phyloP scores from a whole-genome alignment of 768 basidiomycete species.

The Trametes cinnabarina region DNA sequence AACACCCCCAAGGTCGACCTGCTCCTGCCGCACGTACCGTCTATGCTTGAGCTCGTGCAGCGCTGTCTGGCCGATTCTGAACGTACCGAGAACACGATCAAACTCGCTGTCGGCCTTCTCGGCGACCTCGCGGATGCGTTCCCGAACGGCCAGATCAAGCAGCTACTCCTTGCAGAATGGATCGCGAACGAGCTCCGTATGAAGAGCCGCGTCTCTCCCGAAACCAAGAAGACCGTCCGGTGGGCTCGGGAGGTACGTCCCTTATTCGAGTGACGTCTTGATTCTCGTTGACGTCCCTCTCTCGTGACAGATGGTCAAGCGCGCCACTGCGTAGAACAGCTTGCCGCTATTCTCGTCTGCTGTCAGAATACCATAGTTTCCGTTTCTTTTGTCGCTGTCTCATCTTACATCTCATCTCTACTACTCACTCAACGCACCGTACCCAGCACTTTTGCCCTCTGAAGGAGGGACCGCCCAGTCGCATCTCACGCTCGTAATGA shows the following conservation, averaged over 20 bases:
- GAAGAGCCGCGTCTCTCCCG: conserved; percentile 68
- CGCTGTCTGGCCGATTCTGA: conserved; percentile 80
- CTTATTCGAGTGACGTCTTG: not conserved
- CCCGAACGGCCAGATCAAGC: conserved; percentile 78
- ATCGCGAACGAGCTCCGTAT: conserved; percentile 67
- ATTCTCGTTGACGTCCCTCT: not conserved
- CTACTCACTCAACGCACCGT: conserved; percentile 19
- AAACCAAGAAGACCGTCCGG: conserved; percentile 85
- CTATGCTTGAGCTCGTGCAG: conserved; percentile 79
- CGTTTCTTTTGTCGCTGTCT: conserved; percentile 1
- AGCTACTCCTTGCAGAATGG: conserved; percentile 77
- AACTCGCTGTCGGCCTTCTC: conserved; percentile 78
- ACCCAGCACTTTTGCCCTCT: conserved; percentile 26
- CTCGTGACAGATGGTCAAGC: conserved; percentile 66
- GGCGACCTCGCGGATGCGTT: conserved; percentile 93
- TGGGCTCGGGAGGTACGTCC: conserved; percentile 87
- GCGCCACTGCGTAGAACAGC: conserved; percentile 62
- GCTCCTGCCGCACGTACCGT: conserved; percentile 66
- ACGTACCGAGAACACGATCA: conserved; percentile 71
- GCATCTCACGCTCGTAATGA: conserved; percentile 21
- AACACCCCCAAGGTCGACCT: conserved; percentile 73
- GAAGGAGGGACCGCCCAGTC: conserved; percentile 19
- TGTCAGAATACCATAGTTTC: conserved; percentile 6
- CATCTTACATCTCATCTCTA: conserved; percentile 19
- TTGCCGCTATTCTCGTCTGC: not conserved